These are phyloP conservation scores for Aspergillus incahuasiensis DNA, from an alignment of 495 filamentous ascomycete genomes.

Conservation along the genomic window DNA sequence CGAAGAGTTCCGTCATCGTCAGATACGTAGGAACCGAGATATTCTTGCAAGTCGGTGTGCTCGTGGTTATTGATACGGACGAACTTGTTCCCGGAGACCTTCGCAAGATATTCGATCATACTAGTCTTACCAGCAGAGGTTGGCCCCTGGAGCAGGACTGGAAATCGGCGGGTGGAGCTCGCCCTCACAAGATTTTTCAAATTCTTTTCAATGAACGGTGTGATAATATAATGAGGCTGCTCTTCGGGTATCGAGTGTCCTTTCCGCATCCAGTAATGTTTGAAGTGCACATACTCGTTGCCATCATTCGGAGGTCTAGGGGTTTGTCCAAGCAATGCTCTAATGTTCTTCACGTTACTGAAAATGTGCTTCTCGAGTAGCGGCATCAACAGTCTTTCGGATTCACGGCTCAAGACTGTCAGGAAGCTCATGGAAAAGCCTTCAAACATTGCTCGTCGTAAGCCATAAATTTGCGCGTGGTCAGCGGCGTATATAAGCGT, in stretches of 20 bases:
- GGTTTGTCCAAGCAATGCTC: constrained; percentile 65
- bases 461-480: constrained; percentile 78
- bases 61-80: constrained; percentile 99
- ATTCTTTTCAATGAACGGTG: constrained; percentile 90
- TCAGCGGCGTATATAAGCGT: constrained; percentile 81
- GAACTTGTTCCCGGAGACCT: constrained; percentile 92
- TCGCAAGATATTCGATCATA: constrained; percentile 97
- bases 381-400: constrained; percentile 70
- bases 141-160: constrained; percentile 93
- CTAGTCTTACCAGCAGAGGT: constrained; percentile 97
- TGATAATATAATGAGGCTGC: constrained; percentile 90
- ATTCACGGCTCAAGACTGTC: constrained; percentile 74
- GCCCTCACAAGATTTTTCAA: constrained; percentile 90
- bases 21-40: constrained; percentile 91
- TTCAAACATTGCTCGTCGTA: constrained; percentile 84
- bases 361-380: constrained; percentile 79
- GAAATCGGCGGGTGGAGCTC: constrained; percentile 84
- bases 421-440: constrained; percentile 98
- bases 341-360: constrained; percentile 57
- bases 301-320: constrained; percentile 73
- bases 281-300: constrained; percentile 75
- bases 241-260: constrained; percentile 62
- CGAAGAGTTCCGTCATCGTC: constrained; percentile 73
- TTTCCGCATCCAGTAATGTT: constrained; percentile 86
- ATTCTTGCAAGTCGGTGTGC: constrained; percentile 97